Evolutionary conservation across 2,329 filamentous ascomycete genomes (phyloP), one percentile per base, ranked within the genome.

Genomic region (Penicillium polonicum): DNA sequence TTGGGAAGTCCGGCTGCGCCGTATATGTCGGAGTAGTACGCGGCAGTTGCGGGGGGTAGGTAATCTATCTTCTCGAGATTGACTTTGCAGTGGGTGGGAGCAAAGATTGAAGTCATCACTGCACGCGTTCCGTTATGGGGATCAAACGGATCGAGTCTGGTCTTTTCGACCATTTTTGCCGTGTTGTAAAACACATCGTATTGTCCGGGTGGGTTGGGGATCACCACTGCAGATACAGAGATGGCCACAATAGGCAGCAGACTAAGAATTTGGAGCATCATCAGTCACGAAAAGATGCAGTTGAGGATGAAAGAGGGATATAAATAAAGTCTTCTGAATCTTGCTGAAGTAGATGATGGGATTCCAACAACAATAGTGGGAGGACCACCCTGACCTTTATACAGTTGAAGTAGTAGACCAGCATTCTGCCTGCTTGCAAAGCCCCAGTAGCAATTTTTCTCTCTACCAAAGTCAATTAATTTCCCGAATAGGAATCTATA

Each of bases 91-190:
- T 59, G 21, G 4, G 63, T 33, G 0, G 71, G 71, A 5, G 60
- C 56, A 35, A 71, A 72, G 23, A 67, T 58, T 5, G 71, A 70
- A 29, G 68, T 56, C 70, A 73, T 70, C 23, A 73, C 41, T 38
- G 59, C 23, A 17, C 70, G 65, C 2, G 59, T 49, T 2, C 42
- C 35, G 5, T 53, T 50, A 10, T 58, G 67, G 6, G 65, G 65
- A 21, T 65, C 57, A 42, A 62, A 72, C 9, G 68, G 70, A 48
- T 72, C 68, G 44, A 59, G 48, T 19, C 71, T 68, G 38, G 36
- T 53, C 9, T 48, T 25, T 44, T 73, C 71, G 17, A 59, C 36
- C 45, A 65, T 52, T 38, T 27, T 42, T 49, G 52, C 45, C 41
- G 57, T 29, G 46, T 45, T 43, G 17, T 49, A 49, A 21, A 49